These are phyloP conservation scores for Bolboschoenoplectus hybrid DNA, from an alignment of 202 grass and related monocot species.

Conservation along the genomic window DNA sequence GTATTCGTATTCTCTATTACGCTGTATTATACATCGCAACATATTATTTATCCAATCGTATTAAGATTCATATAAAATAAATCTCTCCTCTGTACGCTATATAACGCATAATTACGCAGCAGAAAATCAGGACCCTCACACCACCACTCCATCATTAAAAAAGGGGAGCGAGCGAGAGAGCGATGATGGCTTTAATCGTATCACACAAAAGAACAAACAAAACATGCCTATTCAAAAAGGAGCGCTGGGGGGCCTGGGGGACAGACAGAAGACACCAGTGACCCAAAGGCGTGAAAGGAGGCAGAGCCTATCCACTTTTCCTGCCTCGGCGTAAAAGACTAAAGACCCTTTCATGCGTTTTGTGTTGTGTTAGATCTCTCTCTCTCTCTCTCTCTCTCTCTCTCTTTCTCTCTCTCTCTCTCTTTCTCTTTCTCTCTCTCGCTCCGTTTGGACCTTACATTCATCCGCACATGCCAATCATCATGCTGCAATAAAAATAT, in stretches of 20 bases:
- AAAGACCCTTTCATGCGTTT: constrained; percentile 28
- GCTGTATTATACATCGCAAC: no score
- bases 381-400: no score
- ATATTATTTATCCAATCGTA: no score
- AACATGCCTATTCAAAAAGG: constrained; percentile 27
- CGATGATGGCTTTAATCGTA: constrained; percentile 24
- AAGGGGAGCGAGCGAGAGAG: background rate
- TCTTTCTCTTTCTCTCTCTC: no score
- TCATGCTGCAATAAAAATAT: constrained; percentile 11
- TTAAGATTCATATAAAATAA: no score
- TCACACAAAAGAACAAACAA: constrained; percentile 30
- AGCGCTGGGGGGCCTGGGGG: background rate
- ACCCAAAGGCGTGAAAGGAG: constrained; percentile 36
- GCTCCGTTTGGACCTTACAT: background rate
- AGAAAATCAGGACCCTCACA: background rate
- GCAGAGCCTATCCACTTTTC: constrained; percentile 25
- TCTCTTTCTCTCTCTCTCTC: no score
- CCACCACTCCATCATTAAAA: background rate
- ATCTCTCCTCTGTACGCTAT: no score
- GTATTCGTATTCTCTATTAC: no score
- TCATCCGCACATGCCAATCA: background rate
- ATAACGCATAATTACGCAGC: no score
- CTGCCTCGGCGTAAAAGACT: background rate
- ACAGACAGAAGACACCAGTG: background rate
- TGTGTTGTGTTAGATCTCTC: background rate